These are phyloP conservation scores for Ambrosia trifida DNA, from an alignment of 129 eudicot genomes.

Conservation along the genomic window DNA sequence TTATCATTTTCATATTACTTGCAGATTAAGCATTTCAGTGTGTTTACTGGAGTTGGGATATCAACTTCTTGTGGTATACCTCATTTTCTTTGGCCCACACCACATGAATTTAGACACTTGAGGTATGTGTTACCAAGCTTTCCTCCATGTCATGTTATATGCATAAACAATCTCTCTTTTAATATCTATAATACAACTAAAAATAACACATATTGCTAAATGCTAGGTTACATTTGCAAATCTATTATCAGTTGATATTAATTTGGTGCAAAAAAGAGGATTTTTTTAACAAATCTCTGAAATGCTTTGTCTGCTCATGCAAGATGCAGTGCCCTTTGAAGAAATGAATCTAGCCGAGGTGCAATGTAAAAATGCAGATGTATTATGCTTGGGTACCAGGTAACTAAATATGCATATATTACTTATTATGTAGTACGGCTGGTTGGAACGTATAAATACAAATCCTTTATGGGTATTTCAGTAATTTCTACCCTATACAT, in stretches of 20 bases:
- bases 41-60: conserved; percentile 98
- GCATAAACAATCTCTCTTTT: not conserved
- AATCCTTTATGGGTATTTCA: not conserved
- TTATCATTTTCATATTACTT: conserved; percentile 9
- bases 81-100: conserved; percentile 88
- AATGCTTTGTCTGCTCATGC: conserved; percentile 24
- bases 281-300: not conserved
- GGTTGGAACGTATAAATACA: conserved; percentile 6
- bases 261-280: not conserved
- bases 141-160: conserved; percentile 12
- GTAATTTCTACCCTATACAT: no score
- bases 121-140: conserved; percentile 42
- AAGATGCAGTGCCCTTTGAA: conserved; percentile 78
- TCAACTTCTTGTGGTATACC: conserved; percentile 99
- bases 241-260: conserved; percentile 14
- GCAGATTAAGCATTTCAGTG: conserved; percentile 88
- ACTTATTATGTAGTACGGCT: conserved; percentile 7
- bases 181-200: not conserved
- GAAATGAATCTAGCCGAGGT: conserved; percentile 80
- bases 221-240: conserved; percentile 5
- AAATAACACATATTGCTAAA: not conserved
- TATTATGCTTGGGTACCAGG: conserved; percentile 88
- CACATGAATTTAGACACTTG: conserved; percentile 94
- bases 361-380: conserved; percentile 86
- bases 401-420: conserved; percentile 27